phyloP scores from a whole-genome alignment of 2,329 filamentous ascomycete genomes.

The Neoascochyta sp. region DNA sequence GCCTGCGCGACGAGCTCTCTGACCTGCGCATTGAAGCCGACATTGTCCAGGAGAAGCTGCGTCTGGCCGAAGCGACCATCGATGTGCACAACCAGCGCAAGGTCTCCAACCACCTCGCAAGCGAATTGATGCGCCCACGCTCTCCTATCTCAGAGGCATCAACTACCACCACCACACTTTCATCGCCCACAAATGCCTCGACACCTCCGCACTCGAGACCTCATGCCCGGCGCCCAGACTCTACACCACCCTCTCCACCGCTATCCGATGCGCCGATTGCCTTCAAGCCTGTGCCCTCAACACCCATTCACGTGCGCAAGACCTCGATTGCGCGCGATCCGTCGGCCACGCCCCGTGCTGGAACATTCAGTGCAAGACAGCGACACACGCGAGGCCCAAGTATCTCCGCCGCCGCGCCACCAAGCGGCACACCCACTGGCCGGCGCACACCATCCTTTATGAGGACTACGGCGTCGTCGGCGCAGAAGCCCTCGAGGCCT shows the following conservation, averaged over 20 bases:
- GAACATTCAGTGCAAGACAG: conserved; percentile 44
- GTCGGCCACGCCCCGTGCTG: conserved; percentile 52
- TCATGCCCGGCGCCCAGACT: conserved; percentile 59
- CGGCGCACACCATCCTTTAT: conserved; percentile 46
- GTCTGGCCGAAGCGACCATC: conserved; percentile 58
- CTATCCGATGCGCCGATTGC: conserved; percentile 79
- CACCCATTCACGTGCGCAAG: conserved; percentile 39
- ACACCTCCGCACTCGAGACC: conserved; percentile 74
- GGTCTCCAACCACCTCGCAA: conserved; percentile 48
- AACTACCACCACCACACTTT: conserved; percentile 74
- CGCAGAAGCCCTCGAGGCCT: conserved; percentile 42
- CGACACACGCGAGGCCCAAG: conserved; percentile 58
- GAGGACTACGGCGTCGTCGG: conserved; percentile 29
- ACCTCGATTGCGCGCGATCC: conserved; percentile 48
- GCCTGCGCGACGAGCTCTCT: conserved; percentile 82
- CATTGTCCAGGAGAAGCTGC: conserved; percentile 89
- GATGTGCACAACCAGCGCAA: conserved; percentile 51
- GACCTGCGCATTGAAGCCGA: conserved; percentile 94
- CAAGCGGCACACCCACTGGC: conserved; percentile 26
- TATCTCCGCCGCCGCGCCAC: conserved; percentile 47
- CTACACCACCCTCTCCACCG: conserved; percentile 88
- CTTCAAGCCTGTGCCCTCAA: conserved; percentile 40
- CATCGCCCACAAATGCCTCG: conserved; percentile 82
- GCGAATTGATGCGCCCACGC: conserved; percentile 51
- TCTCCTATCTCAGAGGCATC: conserved; percentile 73